Evolutionary conservation across 192 early-diverging fungal genomes (phyloP), one percentile per base, ranked within the genome.

Genomic region (Coemansia sp.): DNA sequence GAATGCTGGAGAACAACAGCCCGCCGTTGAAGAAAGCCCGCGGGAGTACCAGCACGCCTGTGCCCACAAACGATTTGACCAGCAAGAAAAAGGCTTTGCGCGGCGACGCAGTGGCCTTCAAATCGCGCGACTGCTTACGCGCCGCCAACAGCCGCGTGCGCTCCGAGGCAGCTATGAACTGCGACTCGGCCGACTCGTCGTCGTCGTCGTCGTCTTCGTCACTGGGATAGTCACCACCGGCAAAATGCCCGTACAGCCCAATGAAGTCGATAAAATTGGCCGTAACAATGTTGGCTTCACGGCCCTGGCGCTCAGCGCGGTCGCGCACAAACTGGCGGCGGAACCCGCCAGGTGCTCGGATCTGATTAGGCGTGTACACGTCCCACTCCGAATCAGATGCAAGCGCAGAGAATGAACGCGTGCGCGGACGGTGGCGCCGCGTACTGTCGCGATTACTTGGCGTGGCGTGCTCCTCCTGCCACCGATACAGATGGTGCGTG

Each of bases 201-300:
- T 76, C 83, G 11, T 76, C 83, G 11, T 83, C 84, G 34, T 86
- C 86, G 31, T 85, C 91, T 67, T 88, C 87, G 58, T 91, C 90
- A 31, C 90, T 90, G 17, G 90, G 92, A 58, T 89, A 85, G 58
- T 93, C 92, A 71, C 93, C 95, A 47, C 94, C 95, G 26, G 91
- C 95, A 82, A 94, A 98, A 69, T 92, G 94, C 50, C 93, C 93
- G 58, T 92, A 96, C 64, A 98, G 80, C 20, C 87, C 89, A 59
- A 98, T 84, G 66, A 95, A 96, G 69, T 98, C 96, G 28, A 96
- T 84, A 84, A 96, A 98, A 73, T 90, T 96, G n/a, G 86, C 69
- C 5, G 96, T 95, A 62, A 95, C 73, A 23, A 86, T 85, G 54
- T 90, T 89, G 54, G 67, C 77, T 14, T 67, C 67, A 21, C 76